Evolutionary conservation across 2,329 filamentous ascomycete genomes (phyloP), one percentile per base, ranked within the genome.

Genomic region (Phialophora expanda): DNA sequence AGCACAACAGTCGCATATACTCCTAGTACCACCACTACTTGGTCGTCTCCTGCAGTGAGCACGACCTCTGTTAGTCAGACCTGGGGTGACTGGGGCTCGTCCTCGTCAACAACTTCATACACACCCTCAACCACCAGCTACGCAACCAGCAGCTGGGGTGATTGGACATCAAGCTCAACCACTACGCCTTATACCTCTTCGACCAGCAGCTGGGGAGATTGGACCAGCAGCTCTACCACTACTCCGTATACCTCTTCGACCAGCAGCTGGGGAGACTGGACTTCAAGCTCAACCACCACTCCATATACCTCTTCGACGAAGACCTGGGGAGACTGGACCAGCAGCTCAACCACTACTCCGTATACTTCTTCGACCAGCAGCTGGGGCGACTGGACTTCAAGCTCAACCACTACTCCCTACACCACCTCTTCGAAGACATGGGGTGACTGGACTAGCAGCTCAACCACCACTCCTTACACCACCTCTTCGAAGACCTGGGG

Each of bases 361-460:
- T 26, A 22, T 4, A 41, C 58, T 1, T 14, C 24, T 1, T 41
- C 38, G 4, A 41, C 38, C 2, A 17, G 34, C 14, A 32, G 9
- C 17, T 64, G 61, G 61, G 32, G 32, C 4, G 61, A 64, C 55
- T 64, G 61, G 61, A 56, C 61, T 50, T 17, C 50, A 9, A 38
- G 34, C 34, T 38, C 34, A 1, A 56, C 48, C 9, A 55, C 60
- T 0, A 32, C 30, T 8, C 24, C 24, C 4, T 24, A 20, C n/a
- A 62, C 28, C 20, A 38, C 48, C 14, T 22, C 51, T 0, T 20
- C 59, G 1, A 38, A 50, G 28, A 30, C 24, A 12, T 62, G 60
- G 61, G 28, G 26, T 2, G 46, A 61, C 32, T 61, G 57, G 57
- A 32, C 24, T 8, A 61, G 57, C 46, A 38, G 34, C 34, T 14